Evolutionary conservation across 2,329 filamentous ascomycete genomes (phyloP), one percentile per base, ranked within the genome.

Genomic region (Ciborinia camelliae): DNA sequence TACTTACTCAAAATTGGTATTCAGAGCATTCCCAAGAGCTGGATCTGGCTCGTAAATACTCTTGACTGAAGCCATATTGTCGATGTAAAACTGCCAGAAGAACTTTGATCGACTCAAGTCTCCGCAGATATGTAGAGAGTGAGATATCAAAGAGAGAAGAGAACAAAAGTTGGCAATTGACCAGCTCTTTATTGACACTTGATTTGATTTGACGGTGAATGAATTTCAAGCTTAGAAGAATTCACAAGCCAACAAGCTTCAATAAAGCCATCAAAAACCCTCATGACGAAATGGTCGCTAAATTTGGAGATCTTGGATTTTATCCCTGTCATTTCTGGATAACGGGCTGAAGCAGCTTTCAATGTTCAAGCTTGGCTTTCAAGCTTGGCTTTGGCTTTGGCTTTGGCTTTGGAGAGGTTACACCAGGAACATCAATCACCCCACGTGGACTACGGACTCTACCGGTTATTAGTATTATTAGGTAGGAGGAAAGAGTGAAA

Each of bases 1-100:
- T n/a, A 71, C 76, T 43, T 67, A 81, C 80, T 78, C 76, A 68
- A 79, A 80, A 67, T 82, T 81, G 67, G 69, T 72, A 51, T 73
- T 60, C 51, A 72, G 48, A 26, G 70, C 69, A 70, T 67, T 69
- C 32, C 63, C 69, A 23, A 65, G 41, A 45, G 68, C 59, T 18
- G 62, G 53, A 51, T 68, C 67, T 48, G 71, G 65, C 54, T 71
- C 69, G 53, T 70, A 68, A 37, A 73, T 67, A 54, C 57, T 66
- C 64, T 71, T 71, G 47, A 68, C 57, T 23, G 70, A 69, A 68
- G 71, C 72, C 73, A 73, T 73, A 43, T 50, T 67, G 50, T 48
- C 50, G 62, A 61, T 47, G 26, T 32, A 23, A 43, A 53, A 54
- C 47, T 61, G 55, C 48, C n/a, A 35, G 50, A 59, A 58, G 45